These are phyloP conservation scores for Chenopodium berlandieri DNA, from an alignment of 148 eudicot genomes.

Conservation along the genomic window DNA sequence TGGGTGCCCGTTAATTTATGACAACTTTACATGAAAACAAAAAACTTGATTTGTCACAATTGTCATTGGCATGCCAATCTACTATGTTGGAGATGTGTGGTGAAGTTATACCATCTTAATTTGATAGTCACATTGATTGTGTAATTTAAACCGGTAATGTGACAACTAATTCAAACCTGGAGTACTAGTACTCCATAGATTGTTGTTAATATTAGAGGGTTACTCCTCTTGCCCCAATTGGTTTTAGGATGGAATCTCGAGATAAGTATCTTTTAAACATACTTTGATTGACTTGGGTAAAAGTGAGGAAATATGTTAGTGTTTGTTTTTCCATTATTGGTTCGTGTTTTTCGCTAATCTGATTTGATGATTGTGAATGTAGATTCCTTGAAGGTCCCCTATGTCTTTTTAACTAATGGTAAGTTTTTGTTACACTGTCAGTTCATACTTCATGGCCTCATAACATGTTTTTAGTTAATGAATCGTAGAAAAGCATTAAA, in stretches of 20 bases:
- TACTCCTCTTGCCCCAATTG: background rate
- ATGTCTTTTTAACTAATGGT: conserved; percentile 84
- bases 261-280: background rate
- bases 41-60: no score
- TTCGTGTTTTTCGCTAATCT: background rate
- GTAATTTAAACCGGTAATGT: background rate
- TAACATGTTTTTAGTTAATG: background rate
- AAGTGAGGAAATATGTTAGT: background rate
- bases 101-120: no score
- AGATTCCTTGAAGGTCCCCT: conserved; percentile 73
- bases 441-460: background rate
- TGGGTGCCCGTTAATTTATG: no score
- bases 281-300: background rate
- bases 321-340: background rate
- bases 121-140: background rate
- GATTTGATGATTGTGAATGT: conserved; percentile 10
- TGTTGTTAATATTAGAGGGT: background rate
- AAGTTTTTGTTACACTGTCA: conserved; percentile 13
- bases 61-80: no score
- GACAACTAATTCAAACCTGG: background rate
- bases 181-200: background rate
- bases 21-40: no score
- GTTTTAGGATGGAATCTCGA: background rate
- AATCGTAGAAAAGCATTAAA: background rate
- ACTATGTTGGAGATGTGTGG: no score